These are phyloP conservation scores for Mycena chlorophos DNA, from an alignment of 768 basidiomycete genomes.

Conservation along the genomic window DNA sequence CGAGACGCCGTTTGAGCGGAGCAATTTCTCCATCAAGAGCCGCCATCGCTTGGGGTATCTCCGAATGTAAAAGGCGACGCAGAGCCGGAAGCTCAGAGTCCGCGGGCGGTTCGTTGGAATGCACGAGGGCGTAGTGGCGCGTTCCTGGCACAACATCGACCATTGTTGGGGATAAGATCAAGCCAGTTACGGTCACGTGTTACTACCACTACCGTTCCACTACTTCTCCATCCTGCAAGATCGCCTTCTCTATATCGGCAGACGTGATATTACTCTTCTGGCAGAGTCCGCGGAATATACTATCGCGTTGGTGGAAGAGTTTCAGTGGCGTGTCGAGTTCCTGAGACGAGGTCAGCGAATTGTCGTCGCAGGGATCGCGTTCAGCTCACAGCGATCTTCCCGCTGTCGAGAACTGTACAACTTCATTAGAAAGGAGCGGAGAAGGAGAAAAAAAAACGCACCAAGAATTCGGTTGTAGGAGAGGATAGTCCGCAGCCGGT, in stretches of 20 bases:
- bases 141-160: too few species aligned
- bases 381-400: constrained; percentile 50
- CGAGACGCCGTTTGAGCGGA: not conserved
- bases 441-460: not conserved
- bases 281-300: constrained; percentile 54
- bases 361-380: not conserved
- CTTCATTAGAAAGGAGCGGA: not conserved
- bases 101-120: not conserved
- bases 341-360: constrained; percentile 19
- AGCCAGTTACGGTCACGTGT: constrained; percentile 13
- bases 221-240: constrained; percentile 1
- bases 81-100: not conserved
- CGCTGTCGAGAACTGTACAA: constrained; percentile 56
- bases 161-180: too few species aligned
- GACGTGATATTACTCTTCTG: constrained; percentile 44
- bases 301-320: constrained; percentile 40
- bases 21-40: not conserved
- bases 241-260: constrained; percentile 38
- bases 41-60: not conserved
- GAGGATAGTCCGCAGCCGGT: constrained; percentile 77
- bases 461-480: constrained; percentile 66
- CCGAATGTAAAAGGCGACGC: not conserved
- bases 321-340: constrained; percentile 55
- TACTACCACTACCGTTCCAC: not conserved
- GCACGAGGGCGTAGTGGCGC: not conserved